Evolutionary conservation across 352 stramenopile species (phyloP).

Genomic region (Phytophthora megakarya): DNA sequence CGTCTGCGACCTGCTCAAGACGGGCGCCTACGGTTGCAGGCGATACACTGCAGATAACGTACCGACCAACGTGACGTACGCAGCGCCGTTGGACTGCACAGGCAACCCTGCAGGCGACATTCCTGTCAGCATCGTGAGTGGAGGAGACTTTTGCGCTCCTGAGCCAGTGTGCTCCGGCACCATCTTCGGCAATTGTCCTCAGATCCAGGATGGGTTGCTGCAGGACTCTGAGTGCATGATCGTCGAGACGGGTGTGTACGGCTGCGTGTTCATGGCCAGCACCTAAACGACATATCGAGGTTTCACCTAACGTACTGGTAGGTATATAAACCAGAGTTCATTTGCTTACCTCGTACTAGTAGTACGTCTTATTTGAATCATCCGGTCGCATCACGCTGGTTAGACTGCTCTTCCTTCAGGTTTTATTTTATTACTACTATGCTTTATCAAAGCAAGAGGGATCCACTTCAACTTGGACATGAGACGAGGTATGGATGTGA

Average conservation of each 20-base stretch:
- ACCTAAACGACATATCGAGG: constrained; percentile 14
- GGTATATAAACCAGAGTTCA: constrained; percentile 15
- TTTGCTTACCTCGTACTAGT: background rate
- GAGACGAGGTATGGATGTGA: constrained; percentile 14
- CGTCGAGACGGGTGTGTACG: constrained; percentile 40
- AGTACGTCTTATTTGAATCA: too few relatives aligned
- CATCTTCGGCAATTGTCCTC: constrained; percentile 43
- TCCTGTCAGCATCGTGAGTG: constrained; percentile 35
- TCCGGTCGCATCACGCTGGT: too few relatives aligned
- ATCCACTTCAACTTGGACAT: constrained; percentile 14
- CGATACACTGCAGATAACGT: constrained; percentile 35
- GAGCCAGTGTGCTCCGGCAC: constrained; percentile 36
- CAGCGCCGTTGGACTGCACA: constrained; percentile 31
- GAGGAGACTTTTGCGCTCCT: constrained; percentile 29
- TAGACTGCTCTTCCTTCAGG: too few relatives aligned
- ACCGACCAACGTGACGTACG: constrained; percentile 29
- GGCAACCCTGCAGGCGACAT: constrained; percentile 33
- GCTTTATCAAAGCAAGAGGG: too few relatives aligned
- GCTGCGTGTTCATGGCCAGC: constrained; percentile 45
- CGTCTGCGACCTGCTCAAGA: constrained; percentile 47
- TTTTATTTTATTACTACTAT: too few relatives aligned
- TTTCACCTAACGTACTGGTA: constrained; percentile 4
- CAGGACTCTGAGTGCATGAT: constrained; percentile 38
- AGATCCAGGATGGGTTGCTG: constrained; percentile 32
- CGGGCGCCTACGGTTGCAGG: constrained; percentile 53